Evolutionary conservation across 2,329 filamentous ascomycete species (phyloP), one percentile per base, ranked within the genome.

Genomic region (Ilyonectria sp.): DNA sequence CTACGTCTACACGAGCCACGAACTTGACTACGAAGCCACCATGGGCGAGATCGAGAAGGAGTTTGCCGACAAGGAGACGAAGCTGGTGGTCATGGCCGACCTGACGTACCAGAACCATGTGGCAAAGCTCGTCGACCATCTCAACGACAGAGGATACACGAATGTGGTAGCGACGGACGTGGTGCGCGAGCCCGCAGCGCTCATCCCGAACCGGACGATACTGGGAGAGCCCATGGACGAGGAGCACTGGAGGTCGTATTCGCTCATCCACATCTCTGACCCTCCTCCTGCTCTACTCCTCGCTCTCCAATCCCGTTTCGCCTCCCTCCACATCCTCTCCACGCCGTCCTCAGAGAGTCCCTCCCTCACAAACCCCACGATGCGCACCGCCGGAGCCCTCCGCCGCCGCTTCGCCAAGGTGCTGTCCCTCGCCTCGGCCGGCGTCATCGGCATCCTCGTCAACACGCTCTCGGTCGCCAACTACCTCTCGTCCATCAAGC

Each of bases 401-500:
- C 91, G 94, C 29, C 92, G 96, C 2, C 93, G 96, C 43, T 99
- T 98, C 80, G 96, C 92, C 1, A 91, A 96, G 65, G 87, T 98
- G 11, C 92, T 95, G 2, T 90, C 90, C 0, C 90, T 98, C 31
- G 90, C 92, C 19, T 94, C 94, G 0, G 92, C 91, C 0, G 91
- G 94, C 21, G 90, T 98, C 57, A 94, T 98, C 74, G 96, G 96
- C 8, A 97, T 99, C 68, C 85, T 99, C 1, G 94, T 99, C 81
- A 98, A 98, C 81, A 99, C 96, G 0, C 89, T 99, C 5, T 95
- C 93, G 23, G 94, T 98, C 6, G 91, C 92, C 67, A 97, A 98
- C 79, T 98, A 98, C 83, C 87, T 98, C 70, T 84, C 90, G 15
- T 94, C 95, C 0, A 90, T 98, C 46, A 87, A 92, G 15, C 87